phyloP scores from a whole-genome alignment of 176 grass and related monocot species.

The Secale cereale region DNA sequence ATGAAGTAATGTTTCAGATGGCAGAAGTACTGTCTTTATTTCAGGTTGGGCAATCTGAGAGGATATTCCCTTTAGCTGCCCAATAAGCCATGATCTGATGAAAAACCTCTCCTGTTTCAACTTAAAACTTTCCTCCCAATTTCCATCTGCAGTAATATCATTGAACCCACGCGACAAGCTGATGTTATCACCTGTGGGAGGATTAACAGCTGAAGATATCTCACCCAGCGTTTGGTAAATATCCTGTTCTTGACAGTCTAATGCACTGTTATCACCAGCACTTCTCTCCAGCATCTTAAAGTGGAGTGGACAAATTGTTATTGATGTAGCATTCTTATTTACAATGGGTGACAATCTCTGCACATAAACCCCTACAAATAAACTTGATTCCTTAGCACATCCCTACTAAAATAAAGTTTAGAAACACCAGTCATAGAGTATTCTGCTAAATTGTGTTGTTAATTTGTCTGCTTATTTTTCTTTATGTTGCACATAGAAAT shows the following conservation, averaged over 20 bases:
- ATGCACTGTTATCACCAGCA: constrained; percentile 17
- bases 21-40: constrained; percentile 48
- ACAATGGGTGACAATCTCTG: constrained; percentile 31
- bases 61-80: constrained; percentile 59
- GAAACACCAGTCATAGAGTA: not conserved
- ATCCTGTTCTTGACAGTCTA: constrained; percentile 34
- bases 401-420: not conserved
- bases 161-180: not conserved
- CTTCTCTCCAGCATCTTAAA: constrained; percentile 41
- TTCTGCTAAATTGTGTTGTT: not conserved
- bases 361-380: constrained; percentile 54
- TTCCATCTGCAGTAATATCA: not conserved
- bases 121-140: not conserved
- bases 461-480: not conserved
- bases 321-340: constrained; percentile 35
- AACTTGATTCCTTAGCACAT: not conserved
- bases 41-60: constrained; percentile 32
- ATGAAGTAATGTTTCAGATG: constrained; percentile 71
- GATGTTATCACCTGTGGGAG: not conserved
- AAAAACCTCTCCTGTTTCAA: constrained; percentile 44
- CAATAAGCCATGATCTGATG: constrained; percentile 62
- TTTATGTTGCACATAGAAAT: not conserved
- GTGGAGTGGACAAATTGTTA: constrained; percentile 39
- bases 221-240: not conserved
- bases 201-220: not conserved